Evolutionary conservation across 1,284 basidiomycete genomes (phyloP).

Genomic region (Abortiporus biennis): DNA sequence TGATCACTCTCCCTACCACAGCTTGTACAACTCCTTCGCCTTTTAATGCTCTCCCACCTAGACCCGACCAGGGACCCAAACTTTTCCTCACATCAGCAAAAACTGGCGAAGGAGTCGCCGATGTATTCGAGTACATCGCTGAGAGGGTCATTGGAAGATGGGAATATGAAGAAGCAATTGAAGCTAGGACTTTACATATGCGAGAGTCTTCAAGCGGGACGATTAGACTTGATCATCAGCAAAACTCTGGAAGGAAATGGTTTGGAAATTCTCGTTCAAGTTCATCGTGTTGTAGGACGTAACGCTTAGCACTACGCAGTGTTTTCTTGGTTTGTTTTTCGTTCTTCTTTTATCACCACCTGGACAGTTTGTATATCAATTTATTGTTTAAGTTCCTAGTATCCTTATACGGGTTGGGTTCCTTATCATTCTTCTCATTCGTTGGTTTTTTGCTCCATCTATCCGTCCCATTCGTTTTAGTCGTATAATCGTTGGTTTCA

Average conservation of each 20-base stretch:
- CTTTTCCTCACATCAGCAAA: slow-evolving; percentile 72
- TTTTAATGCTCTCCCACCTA: slow-evolving; percentile 12
- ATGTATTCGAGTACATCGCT: slow-evolving; percentile 67
- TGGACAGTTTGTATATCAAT: too few species aligned
- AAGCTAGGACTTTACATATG: slow-evolving; percentile 24
- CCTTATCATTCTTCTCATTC: too few species aligned
- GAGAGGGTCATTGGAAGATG: slow-evolving; percentile 48
- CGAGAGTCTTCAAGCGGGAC: slow-evolving; percentile 18
- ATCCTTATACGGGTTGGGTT: too few species aligned
- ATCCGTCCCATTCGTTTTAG: too few species aligned
- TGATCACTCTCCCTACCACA: too few species aligned
- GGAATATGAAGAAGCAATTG: slow-evolving; percentile 54
- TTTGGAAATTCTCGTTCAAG: slow-evolving; percentile 1
- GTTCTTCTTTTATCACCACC: too few species aligned
- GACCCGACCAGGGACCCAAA: slow-evolving; percentile 46
- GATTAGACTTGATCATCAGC: slow-evolving; percentile 14
- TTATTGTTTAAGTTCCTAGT: too few species aligned
- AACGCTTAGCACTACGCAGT: too few species aligned
- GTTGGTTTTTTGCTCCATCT: too few species aligned
- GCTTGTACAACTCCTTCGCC: slow-evolving; percentile 18
- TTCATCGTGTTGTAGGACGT: slow-evolving; percentile 18
- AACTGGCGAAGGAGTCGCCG: slow-evolving; percentile 60
- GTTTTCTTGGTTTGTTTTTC: background rate
- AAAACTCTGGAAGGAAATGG: background rate
- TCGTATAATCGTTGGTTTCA: too few species aligned